Evolutionary conservation across 2,329 filamentous ascomycete species (phyloP), one percentile per base, ranked within the genome.

Genomic region (Pyrenophora graminea): DNA sequence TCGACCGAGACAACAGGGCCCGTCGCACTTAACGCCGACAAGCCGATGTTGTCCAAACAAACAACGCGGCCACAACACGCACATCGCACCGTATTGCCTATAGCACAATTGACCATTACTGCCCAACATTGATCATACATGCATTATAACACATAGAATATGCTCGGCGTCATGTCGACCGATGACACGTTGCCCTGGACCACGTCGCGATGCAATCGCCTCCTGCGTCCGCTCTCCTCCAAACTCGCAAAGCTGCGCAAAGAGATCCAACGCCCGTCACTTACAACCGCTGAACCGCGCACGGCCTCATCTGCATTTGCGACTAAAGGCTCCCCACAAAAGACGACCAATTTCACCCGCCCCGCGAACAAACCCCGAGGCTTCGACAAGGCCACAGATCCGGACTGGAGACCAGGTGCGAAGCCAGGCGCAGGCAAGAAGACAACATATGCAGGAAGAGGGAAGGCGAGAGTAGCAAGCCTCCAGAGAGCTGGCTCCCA

Each of bases 221-320:
- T 77, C 4, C 66, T 77, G 0, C 69, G 75, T 36, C 75, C 75
- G 12, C 68, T 77, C 10, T 71, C 72, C 13, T 74, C 72, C 12
- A 72, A 75, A 54, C 69, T 77, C 39, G 60, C 65, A 23, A 73
- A 73, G 23, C 63, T 77, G 6, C 63, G 70, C 32, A 75, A 71
- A 50, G 61, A 70, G 45, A 55, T 63, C 21, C 68, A 70, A 27
- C 53, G 48, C 41, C 60, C 61, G n/a, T 61, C 56, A 12, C 59
- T 44, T 12, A 43, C 59, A 17, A 39, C 44, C 31, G 52, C 44
- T 39, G 69, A 71, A 7, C 40, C 55, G 15, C 63, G 64, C 33
- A 64, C 34, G 30, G 49, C 45, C 2, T 64, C 66, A 17, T 55
- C 56, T 17, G 61, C 61, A 1, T 66, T 65, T 48, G 59, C 60